Evolutionary conservation across 371 early-diverging fungal species (phyloP).

Genomic region (Gilbertella persicaria): DNA sequence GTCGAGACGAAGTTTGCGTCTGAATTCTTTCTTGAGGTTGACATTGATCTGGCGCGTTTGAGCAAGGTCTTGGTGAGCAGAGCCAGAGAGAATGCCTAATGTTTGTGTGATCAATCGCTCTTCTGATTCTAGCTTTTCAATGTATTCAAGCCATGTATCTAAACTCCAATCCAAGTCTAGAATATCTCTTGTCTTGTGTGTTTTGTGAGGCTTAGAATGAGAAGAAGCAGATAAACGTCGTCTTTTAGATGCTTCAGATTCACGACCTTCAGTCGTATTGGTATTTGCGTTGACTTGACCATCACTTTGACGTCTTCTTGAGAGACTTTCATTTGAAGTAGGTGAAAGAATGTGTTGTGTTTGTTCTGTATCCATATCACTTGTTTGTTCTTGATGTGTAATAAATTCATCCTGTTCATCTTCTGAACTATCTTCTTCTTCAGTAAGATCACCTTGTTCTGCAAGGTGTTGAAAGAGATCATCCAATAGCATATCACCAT

Average conservation of each 20-base stretch:
- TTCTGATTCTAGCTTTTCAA: slow-evolving; percentile 28
- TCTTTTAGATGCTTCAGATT: slow-evolving; percentile 15
- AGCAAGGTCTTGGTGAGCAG: slow-evolving; percentile 2
- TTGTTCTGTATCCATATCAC: neutral
- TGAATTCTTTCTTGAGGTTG: slow-evolving; percentile 37
- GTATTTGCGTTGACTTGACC: neutral
- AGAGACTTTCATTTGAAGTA: neutral
- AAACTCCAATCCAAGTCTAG: slow-evolving; percentile 39
- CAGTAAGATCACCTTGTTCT: slow-evolving; percentile 3
- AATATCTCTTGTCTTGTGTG: slow-evolving; percentile 32
- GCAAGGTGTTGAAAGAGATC: slow-evolving; percentile 2
- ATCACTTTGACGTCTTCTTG: slow-evolving; percentile 13
- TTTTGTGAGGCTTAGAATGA: slow-evolving; percentile 15
- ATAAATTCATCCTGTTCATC: slow-evolving; percentile 3
- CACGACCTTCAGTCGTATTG: neutral
- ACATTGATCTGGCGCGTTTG: slow-evolving; percentile 12
- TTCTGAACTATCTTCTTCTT: slow-evolving; percentile 11
- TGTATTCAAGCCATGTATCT: slow-evolving; percentile 34
- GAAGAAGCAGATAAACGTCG: slow-evolving; percentile 24
- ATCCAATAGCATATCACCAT: slow-evolving; percentile 14
- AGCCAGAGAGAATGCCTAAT: slow-evolving; percentile 20
- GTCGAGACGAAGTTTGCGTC: slow-evolving; percentile 69
- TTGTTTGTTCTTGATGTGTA: neutral
- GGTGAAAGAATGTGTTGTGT: neutral
- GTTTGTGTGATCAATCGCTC: slow-evolving; percentile 29